Percentiles rank a stretch among this genome's conserved stretches.
These are phyloP conservation scores for Clonostachys solani DNA, from an alignment of 2,329 filamentous ascomycete genomes.

Conservation along the genomic window DNA sequence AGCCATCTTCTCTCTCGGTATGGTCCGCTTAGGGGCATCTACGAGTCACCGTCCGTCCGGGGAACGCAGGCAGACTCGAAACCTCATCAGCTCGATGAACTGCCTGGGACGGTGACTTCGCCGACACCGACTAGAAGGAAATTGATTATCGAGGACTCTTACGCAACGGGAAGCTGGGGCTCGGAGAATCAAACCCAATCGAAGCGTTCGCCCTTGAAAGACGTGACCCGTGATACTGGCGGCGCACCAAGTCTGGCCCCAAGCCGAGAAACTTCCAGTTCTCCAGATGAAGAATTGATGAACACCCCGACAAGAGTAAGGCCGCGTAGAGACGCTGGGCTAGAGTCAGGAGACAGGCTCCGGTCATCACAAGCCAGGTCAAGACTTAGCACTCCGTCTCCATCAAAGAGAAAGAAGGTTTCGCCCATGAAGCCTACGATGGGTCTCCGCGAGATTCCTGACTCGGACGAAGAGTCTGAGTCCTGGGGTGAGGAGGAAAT, in stretches of 20 bases:
- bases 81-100: conserved; percentile 8
- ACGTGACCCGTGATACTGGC: not conserved
- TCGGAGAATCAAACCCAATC: conserved; percentile 12
- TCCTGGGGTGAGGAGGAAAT: not conserved
- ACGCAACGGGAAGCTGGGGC: conserved; percentile 26
- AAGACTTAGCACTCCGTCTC: conserved; percentile 1
- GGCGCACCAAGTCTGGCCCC: too few relatives aligned
- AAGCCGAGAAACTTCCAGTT: too few relatives aligned
- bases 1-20: conserved; percentile 34
- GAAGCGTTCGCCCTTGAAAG: conserved; percentile 7
- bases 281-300: too few relatives aligned
- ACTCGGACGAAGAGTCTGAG: conserved; percentile 41
- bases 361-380: too few relatives aligned
- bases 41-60: conserved; percentile 23
- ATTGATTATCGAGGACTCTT: conserved; percentile 41
- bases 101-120: conserved; percentile 8
- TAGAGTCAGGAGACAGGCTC: too few relatives aligned
- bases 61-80: conserved; percentile 9
- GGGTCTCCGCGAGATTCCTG: conserved; percentile 35
- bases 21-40: conserved; percentile 17
- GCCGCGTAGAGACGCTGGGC: not conserved
- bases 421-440: not conserved
- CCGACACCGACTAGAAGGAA: conserved; percentile 9
- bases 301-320: not conserved
- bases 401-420: conserved; percentile 9